These are phyloP conservation scores for Calonectria fujianensis DNA, from an alignment of 2,329 filamentous ascomycete genomes.

Conservation along the genomic window DNA sequence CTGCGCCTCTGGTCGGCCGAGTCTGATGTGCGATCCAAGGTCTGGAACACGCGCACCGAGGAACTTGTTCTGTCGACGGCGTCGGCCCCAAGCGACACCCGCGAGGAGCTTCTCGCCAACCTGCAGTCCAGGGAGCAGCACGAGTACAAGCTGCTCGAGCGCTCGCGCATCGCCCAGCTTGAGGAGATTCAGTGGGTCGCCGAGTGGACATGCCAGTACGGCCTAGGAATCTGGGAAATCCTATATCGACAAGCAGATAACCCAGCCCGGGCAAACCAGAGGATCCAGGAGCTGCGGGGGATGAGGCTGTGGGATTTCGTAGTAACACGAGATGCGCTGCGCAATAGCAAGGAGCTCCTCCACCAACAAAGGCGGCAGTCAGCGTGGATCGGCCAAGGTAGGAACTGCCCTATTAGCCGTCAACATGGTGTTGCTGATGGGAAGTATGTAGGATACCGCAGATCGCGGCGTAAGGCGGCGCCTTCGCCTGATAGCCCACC, in stretches of 20 bases:
- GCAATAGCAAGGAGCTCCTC: conserved; percentile 41
- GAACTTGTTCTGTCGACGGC: conserved; percentile 5
- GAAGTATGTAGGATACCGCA: not conserved
- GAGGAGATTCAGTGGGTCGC: conserved; percentile 55
- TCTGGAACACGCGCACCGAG: conserved; percentile 37
- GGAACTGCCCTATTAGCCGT: not conserved
- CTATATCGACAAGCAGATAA: conserved; percentile 27
- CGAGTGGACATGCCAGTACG: conserved; percentile 56
- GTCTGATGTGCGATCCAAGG: conserved; percentile 34
- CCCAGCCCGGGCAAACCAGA: conserved; percentile 27
- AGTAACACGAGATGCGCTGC: conserved; percentile 47
- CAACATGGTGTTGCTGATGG: conserved; percentile 7
- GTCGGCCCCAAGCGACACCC: not conserved
- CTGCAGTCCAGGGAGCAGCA: conserved; percentile 32
- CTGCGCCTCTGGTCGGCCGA: conserved; percentile 18
- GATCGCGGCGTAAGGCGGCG: conserved; percentile 18
- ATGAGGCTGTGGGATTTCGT: conserved; percentile 51
- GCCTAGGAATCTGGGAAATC: conserved; percentile 48
- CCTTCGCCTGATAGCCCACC: conserved; percentile 2
- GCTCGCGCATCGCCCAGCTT: conserved; percentile 34
- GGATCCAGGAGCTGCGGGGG: conserved; percentile 43
- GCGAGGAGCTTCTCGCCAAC: conserved; percentile 30
- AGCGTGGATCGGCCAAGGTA: conserved; percentile 42
- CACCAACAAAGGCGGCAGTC: conserved; percentile 37
- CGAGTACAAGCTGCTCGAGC: conserved; percentile 38